phyloP scores from a whole-genome alignment of 441 rosid genomes.

The Bocquillonia castaneifolia region DNA sequence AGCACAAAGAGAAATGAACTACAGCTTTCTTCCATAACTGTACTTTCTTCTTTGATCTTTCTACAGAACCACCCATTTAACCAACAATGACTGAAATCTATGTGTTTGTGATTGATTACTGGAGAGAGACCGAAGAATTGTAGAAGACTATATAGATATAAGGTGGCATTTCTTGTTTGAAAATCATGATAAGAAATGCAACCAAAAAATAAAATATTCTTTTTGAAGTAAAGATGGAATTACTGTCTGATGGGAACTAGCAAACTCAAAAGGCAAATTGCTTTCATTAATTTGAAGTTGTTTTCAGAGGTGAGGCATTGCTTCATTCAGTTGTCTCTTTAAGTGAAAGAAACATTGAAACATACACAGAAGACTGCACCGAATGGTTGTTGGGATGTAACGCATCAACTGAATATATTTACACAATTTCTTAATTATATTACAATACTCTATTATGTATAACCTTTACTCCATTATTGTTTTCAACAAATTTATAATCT shows the following conservation, averaged over 20 bases:
- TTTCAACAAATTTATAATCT: not conserved
- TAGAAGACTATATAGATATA: conserved; percentile 2
- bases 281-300: not conserved
- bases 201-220: not conserved
- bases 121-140: not conserved
- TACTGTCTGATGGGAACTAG: conserved; percentile 29
- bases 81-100: conserved; percentile 3
- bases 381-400: conserved; percentile 50
- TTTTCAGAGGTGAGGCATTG: conserved; percentile 10
- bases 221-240: conserved; percentile 17
- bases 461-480: not conserved
- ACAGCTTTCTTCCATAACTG: conserved; percentile 80
- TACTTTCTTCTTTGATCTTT: conserved; percentile 80
- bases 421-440: conserved; percentile 3
- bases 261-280: conserved; percentile 22
- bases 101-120: not conserved
- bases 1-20: conserved; percentile 73
- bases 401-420: conserved; percentile 34
- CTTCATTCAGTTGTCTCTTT: conserved; percentile 39
- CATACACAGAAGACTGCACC: conserved; percentile 33
- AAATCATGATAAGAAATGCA: too few relatives aligned
- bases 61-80: conserved; percentile 46
- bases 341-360: conserved; percentile 40
- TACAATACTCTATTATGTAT: not conserved
- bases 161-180: conserved; percentile 14